These are phyloP conservation scores for Fragaria vesca DNA, from an alignment of 306 rosid species.

Conservation along the genomic window DNA sequence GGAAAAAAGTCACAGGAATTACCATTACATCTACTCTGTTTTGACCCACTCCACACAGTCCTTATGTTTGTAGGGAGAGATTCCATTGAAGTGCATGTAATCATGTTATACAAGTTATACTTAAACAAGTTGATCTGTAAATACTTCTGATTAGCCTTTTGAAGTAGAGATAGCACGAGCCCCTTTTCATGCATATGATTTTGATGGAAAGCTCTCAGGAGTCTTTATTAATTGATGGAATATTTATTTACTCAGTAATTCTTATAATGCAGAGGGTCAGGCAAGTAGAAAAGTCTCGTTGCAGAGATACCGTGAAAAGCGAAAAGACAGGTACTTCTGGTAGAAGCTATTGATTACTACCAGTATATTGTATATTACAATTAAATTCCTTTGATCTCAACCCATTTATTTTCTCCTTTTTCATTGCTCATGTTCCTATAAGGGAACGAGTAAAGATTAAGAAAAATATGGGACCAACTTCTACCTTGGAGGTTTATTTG, in stretches of 20 bases:
- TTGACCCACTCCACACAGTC: not conserved
- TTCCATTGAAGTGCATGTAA: constrained; percentile 1
- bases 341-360: constrained; percentile 5
- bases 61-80: not conserved
- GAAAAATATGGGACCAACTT: constrained; percentile 50
- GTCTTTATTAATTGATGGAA: not conserved
- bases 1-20: not conserved
- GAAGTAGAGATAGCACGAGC: not conserved
- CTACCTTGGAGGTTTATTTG: constrained; percentile 70
- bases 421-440: constrained; percentile 33
- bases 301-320: constrained; percentile 89
- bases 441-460: constrained; percentile 85
- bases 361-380: constrained; percentile 12
- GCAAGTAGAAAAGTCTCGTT: constrained; percentile 72
- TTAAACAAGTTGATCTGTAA: constrained; percentile 1
- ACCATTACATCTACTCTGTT: not conserved
- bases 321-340: constrained; percentile 75
- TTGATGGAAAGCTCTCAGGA: not conserved
- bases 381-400: constrained; percentile 26
- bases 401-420: constrained; percentile 33
- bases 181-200: constrained; percentile 1
- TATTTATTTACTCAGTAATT: constrained; percentile 20
- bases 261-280: constrained; percentile 82
- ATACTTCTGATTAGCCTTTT: not conserved
- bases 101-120: not conserved